Evolutionary conservation across 1,284 basidiomycete genomes (phyloP).

Genomic region (Malassezia japonica): DNA sequence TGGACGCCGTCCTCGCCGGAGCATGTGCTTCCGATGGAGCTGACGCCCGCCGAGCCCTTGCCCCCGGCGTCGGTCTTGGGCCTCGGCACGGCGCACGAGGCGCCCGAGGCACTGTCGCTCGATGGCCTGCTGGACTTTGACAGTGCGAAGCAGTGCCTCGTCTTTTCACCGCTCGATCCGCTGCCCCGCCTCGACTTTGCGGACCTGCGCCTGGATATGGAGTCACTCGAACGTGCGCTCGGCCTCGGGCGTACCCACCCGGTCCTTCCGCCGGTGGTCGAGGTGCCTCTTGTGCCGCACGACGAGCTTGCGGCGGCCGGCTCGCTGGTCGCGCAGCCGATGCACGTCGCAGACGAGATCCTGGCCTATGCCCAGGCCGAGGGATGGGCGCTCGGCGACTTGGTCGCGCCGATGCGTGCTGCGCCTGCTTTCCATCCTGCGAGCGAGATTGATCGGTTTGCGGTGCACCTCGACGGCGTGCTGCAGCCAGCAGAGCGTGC

Average conservation of each 20-base stretch:
- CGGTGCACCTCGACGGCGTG: not conserved
- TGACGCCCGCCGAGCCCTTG: not conserved
- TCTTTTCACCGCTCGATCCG: slow-evolving; percentile 15
- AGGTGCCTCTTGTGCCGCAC: not conserved
- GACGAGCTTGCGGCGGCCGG: not conserved
- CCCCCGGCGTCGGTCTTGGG: not conserved
- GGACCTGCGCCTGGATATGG: slow-evolving; percentile 8
- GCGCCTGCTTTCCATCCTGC: not conserved
- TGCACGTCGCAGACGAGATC: slow-evolving; percentile 1
- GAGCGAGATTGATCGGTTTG: not conserved
- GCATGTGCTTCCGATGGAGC: not conserved
- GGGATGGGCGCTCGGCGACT: not conserved
- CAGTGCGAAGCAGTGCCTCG: slow-evolving; percentile 9
- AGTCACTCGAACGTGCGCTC: slow-evolving; percentile 3
- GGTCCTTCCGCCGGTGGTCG: not conserved
- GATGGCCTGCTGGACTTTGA: slow-evolving; percentile 10
- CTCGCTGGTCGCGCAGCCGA: not conserved
- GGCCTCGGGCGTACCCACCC: not conserved
- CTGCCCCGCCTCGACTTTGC: slow-evolving; percentile 17
- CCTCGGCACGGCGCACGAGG: not conserved
- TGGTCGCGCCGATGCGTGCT: not conserved
- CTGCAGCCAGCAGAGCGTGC: not conserved
- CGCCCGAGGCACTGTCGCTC: not conserved
- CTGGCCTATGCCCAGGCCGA: not conserved
- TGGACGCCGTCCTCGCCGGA: not conserved